Base-by-base conservation (phyloP, 2,329 filamentous ascomycete species). In the Sclerotinia nivalis region DNA sequence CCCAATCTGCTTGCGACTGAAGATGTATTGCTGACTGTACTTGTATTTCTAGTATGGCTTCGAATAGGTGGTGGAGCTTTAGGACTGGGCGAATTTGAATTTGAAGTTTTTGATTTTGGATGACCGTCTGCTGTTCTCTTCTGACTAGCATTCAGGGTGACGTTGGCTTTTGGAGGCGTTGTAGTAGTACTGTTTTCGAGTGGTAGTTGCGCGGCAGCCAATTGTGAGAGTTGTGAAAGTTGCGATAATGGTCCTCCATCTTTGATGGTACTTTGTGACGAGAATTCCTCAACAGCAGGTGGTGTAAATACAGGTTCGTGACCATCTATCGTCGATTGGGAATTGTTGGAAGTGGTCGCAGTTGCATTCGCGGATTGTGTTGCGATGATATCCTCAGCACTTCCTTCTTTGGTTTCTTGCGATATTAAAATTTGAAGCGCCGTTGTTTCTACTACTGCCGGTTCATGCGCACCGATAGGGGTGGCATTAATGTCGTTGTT, bases 81-180 rank as follows among this genome's bases (percentile, higher is more conserved):
- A 25, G 75, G 73, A 67, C 72, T 79, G 34, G 82, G 82, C 55
- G 85, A 88, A 61, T 78, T 80, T 61, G 85, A 88, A 62, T 78
- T 80, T 72, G 80, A 84, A 13, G 12, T 25, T 10, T 81, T 80
- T 73, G 83, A 79, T 80, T 93, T 96, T 69, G 93, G 84, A 64
- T 87, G 83, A 55, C 92, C 93, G 77, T 91, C 90, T 47, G 92
- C 91, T 76, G 88, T 95, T 74, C 93, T 86, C 81, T 96, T 96
- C 72, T 88, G 87, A 25, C 86, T 84, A 47, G 76, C 77, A 65
- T 75, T 75, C 22, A 75, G 69, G 66, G 72, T 60, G 62, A 75
- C 73, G 37, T 66, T 52, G 45, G 74, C 56, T 47, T 62, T 76
- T 37, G 74, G 71, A 62, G 74, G 73, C 64, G 72, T 71, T 31